Base-by-base conservation (phyloP, 2,329 filamentous ascomycete genomes). In the Ceratocystis variospora region DNA sequence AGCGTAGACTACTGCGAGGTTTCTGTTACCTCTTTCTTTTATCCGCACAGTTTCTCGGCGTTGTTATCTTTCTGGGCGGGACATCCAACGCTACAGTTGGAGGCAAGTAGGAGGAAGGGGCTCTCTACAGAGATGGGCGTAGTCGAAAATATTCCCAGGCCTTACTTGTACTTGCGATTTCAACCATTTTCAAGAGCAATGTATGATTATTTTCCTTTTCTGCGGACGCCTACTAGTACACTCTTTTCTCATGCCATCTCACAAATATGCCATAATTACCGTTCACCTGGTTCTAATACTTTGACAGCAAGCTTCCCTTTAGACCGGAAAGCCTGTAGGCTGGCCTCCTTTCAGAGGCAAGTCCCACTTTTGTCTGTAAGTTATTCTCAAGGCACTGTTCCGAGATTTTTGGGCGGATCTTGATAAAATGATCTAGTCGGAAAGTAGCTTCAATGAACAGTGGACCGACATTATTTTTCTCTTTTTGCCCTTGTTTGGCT, bases 381-480 rank as follows among this genome's bases (percentile, higher is more conserved):
- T 33, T 37, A 5, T 5, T 5, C 28, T 59, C 15, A 37, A 59
- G 55, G 3, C 28, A 37, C 55, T 59, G 55, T 59, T 37, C 7
- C 55, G 55, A 59, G 28, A 59, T 59, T 59, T 59, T 37, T 59
- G 55, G 28, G 28, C 55, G 28, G 55, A 31, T 59, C 31, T 59
- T 59, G 17, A 17, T 37, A 37, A 59, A 59, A 28, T 62, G 37
- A 46, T 46, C 61, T 46, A 44, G 61, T 28, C 19, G 7, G 5
- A 33, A 10, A 45, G 61, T 63, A 62, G 61, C 61, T 46, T 62
- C 33, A 48, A 48, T 62, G 22, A n/a, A 37, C 41, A 62, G 61
- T 31, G 45, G 37, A 46, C 45, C 37, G 41, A 44, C 17, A 48
- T 45, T 33, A 31, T 17, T 62, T 28, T 62, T 62, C 17, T 31